Percentiles rank a stretch among this genome's conserved stretches.
Evolutionary conservation across 805 yeast genomes (phyloP).

Genomic region (Wickerhamomyces strasburgensis): DNA sequence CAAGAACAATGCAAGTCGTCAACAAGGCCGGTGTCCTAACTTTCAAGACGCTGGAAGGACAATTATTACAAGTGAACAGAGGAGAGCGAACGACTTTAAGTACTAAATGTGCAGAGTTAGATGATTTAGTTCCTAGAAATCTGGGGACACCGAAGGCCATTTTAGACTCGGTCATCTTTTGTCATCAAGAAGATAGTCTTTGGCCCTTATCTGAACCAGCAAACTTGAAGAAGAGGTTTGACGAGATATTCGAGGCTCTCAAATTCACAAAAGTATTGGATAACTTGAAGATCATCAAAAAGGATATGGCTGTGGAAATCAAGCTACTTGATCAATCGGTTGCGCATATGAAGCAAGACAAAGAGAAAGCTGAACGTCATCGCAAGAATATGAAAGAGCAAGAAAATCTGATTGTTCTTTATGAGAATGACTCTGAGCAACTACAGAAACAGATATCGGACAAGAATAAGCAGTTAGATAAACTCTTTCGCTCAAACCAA

Average conservation of each 20-base stretch:
- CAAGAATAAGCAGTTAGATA: constrained; percentile 55
- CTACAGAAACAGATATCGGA: constrained; percentile 46
- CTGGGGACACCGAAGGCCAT: constrained; percentile 88
- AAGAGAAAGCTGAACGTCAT: constrained; percentile 62
- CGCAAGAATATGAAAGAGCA: constrained; percentile 42
- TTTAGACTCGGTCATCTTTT: constrained; percentile 87
- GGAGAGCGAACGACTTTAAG: constrained; percentile 73
- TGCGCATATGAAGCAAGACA: constrained; percentile 68
- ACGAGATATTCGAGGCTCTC: constrained; percentile 93
- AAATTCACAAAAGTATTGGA: constrained; percentile 90
- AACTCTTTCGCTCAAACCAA: constrained; percentile 70
- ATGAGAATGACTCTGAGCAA: constrained; percentile 42
- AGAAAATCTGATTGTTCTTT: constrained; percentile 37
- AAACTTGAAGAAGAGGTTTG: constrained; percentile 82
- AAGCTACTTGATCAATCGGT: constrained; percentile 75
- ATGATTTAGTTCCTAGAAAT: constrained; percentile 70
- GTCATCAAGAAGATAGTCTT: constrained; percentile 94
- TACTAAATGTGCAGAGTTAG: constrained; percentile 80
- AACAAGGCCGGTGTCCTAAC: constrained; percentile 55
- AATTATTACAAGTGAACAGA: constrained; percentile 57
- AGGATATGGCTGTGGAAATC: constrained; percentile 72
- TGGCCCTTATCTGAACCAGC: constrained; percentile 98
- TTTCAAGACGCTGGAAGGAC: constrained; percentile 90
- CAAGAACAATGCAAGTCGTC: constrained; percentile 75
- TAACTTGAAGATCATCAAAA: constrained; percentile 65